These are phyloP conservation scores for Cryptomeria japonica DNA, from an alignment of 75 land plant species.

Conservation along the genomic window DNA sequence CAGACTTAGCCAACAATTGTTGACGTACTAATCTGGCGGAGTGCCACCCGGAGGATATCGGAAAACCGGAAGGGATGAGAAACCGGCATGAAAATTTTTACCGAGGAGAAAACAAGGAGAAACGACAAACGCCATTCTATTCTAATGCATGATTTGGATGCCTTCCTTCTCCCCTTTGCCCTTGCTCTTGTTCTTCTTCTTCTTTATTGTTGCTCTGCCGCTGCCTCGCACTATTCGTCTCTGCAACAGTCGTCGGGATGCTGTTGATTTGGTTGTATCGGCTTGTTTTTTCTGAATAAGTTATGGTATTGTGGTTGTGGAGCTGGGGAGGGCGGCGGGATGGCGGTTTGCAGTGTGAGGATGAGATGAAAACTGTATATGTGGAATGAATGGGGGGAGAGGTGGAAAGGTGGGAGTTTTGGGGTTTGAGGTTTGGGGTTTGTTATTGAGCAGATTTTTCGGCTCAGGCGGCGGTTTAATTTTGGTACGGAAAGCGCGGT, in stretches of 20 bases:
- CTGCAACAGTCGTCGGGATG: background rate
- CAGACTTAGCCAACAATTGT: background rate
- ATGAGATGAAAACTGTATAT: background rate
- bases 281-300: background rate
- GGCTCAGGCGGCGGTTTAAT: background rate
- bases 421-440: constrained; percentile 1
- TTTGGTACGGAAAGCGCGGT: background rate
- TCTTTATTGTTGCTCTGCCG: too few species aligned
- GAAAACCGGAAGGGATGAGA: background rate
- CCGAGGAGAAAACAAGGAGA: background rate
- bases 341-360: background rate
- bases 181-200: background rate
- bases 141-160: background rate
- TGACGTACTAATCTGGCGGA: background rate
- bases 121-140: constrained; percentile 2
- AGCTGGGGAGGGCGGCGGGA: background rate
- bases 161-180: background rate
- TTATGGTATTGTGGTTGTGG: background rate
- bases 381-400: background rate
- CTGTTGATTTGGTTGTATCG: background rate
- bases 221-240: background rate
- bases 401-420: background rate
- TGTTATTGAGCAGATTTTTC: background rate
- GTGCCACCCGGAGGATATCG: background rate
- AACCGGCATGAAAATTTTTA: background rate